Evolutionary conservation across 108 stramenopile genomes (phyloP).

Genomic region (Fistulifera solaris): DNA sequence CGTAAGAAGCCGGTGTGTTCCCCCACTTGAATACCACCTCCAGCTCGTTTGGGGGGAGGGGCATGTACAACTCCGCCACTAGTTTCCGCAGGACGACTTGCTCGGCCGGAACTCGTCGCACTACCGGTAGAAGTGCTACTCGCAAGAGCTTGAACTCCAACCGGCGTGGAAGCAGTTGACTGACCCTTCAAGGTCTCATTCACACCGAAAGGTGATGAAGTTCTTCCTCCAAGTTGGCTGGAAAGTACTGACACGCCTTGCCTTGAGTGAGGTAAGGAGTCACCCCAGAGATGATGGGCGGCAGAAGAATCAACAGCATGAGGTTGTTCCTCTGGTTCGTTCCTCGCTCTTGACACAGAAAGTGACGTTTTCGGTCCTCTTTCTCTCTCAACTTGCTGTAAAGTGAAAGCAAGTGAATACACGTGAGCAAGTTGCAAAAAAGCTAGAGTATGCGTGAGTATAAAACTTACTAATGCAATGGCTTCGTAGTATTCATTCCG

Average conservation of each 20-base stretch:
- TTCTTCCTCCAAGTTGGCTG: too few species aligned
- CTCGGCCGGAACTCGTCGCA: slow-evolving; percentile 13
- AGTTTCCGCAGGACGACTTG: background rate
- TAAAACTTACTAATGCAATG: slow-evolving; percentile 62
- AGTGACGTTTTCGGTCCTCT: too few species aligned
- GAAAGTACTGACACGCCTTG: background rate
- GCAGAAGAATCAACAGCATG: too few species aligned
- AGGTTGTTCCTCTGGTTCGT: too few species aligned
- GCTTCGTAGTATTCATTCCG: slow-evolving; percentile 86
- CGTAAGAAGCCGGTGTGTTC: slow-evolving; percentile 87
- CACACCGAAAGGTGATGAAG: background rate
- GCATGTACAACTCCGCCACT: slow-evolving; percentile 6
- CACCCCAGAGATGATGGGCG: too few species aligned
- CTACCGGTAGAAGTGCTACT: slow-evolving; percentile 20
- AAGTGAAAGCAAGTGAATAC: too few species aligned
- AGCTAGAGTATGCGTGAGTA: too few species aligned
- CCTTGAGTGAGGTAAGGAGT: too few species aligned
- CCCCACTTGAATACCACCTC: slow-evolving; percentile 81
- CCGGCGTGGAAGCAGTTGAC: background rate
- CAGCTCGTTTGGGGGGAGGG: slow-evolving; percentile 33
- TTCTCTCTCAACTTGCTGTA: too few species aligned
- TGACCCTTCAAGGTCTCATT: background rate
- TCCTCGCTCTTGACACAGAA: too few species aligned
- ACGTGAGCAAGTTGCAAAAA: too few species aligned
- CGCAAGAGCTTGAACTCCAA: background rate